Evolutionary conservation across 225 moss, liverwort and hornwort species (phyloP).

Genomic region (Marchantia polymorpha): DNA sequence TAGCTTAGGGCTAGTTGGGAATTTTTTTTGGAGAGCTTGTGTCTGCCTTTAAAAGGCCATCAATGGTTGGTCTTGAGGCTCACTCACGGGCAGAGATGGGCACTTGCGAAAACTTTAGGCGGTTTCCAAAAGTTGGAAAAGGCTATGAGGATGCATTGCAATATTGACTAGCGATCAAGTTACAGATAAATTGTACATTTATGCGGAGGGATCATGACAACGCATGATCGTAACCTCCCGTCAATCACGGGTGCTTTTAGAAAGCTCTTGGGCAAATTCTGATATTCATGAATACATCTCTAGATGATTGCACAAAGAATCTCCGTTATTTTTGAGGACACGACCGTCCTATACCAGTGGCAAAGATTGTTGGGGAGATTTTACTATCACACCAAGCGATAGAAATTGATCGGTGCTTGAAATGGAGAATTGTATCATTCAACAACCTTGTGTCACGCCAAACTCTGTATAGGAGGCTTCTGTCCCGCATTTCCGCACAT

Average conservation of each 20-base stretch:
- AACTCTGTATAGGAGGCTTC: no score
- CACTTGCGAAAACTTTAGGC: neutral
- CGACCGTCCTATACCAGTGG: neutral
- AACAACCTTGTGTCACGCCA: no score
- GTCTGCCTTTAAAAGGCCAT: slow-evolving; percentile 13
- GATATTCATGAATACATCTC: slow-evolving; percentile 4
- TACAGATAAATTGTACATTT: slow-evolving; percentile 22
- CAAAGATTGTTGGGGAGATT: no score
- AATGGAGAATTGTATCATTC: no score
- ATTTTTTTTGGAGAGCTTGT: neutral
- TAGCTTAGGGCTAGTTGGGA: slow-evolving; percentile 8
- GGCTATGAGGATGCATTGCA: neutral
- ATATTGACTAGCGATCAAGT: neutral
- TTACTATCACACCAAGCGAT: no score
- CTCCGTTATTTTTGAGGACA: neutral
- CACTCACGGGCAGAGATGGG: neutral
- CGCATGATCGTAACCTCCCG: slow-evolving; percentile 8
- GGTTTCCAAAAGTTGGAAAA: neutral
- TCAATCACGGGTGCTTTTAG: slow-evolving; percentile 1
- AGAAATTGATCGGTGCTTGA: no score
- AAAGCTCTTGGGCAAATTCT: neutral
- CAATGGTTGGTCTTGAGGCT: neutral
- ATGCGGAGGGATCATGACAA: slow-evolving; percentile 8
- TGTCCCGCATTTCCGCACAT: no score
- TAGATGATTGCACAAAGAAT: neutral